Evolutionary conservation across 768 basidiomycete genomes (phyloP), one percentile per base, ranked within the genome.

Genomic region (Favolaschia claudopus): DNA sequence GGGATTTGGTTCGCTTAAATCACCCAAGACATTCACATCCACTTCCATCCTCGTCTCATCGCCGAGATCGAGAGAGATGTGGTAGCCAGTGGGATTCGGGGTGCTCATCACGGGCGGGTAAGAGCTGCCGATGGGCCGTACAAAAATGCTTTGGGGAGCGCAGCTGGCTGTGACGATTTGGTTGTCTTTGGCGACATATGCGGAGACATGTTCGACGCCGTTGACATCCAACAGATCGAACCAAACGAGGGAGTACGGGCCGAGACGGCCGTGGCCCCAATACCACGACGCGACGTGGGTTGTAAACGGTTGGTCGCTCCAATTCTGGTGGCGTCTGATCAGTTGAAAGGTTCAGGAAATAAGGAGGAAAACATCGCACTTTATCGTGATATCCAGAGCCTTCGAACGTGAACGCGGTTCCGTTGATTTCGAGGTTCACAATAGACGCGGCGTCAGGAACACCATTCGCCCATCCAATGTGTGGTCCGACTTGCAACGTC

Each of bases 181-280:
- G 3, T 52, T 49, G 31, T 67, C 39, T 39, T 56, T 25, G 5
- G 66, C 34, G 19, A 52, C 60, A 24, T 65, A 67, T 1, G 53
- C 60, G 55, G 57, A 62, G 45, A 55, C 34, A 12, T 47, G 27
- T 17, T 59, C 55, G 9, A 32, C 39, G 7, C 63, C 63, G 27
- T 47, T 47, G 15, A 25, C 20, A 12, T 48, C 61, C n/a, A 64
- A 44, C 28, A 36, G 27, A 19, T 62, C 57, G 57, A 64, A 65
- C 63, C 63, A 67, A 7, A 67, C 66, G 36, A 67, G 31, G 34
- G 66, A 67, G 40, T 67, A 67, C 3, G 60, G 46, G 6, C 63
- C 66, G 17, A 65, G 19, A 7, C 66, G 48, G 12, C 60, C 66
- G 55, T 67, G 65, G 36, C 63, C 66, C 63, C 66, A 67, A 45